Base-by-base conservation (phyloP, 495 filamentous ascomycete genomes). In the Hypoxylon fragiforme region DNA sequence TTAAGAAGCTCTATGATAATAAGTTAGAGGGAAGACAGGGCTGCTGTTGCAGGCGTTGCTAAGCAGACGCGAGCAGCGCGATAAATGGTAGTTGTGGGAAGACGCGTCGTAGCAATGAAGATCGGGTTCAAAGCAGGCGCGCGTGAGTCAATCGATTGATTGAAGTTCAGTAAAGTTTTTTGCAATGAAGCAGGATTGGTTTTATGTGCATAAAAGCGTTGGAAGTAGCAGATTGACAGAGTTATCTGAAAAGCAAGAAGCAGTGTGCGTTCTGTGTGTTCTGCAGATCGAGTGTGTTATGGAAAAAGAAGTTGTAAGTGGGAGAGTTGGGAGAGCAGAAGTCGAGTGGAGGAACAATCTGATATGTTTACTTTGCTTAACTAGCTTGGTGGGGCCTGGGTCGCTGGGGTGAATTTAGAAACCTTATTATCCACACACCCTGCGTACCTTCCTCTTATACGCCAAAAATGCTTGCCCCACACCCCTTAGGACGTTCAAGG, bases 71-170 rank as follows among this genome's bases (percentile, higher is more conserved):
- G 36, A 40, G n/a, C n/a, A n/a, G n/a, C 37, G 30, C 4, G 24
- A 28, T 28, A 9, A 9, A 30, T 37, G 14, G 31, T 13, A 12
- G 7, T 28, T 26, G 45, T 13, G 14, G 46, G 30, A 50, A 57
- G 46, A 57, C 54, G 54, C 54, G 54, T 57, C 54, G 44, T 22
- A 34, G 44, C 44, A 44, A 47, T 46, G 50, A 51, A 51, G n/a
- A 15, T 19, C 9, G 31, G 24, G 37, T 36, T 56, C 31, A 44
- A 55, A 19, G 57, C 36, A 52, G 47, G 42, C 14, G 50, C 47
- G 36, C 12, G 9, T 18, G 37, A 13, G 39, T 16, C 18, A 18
- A 44, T 53, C n/a, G 35, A 44, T 19, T 42, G 32, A 41, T 44
- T 34, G 3, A 34, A 9, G 13, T 42, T 26, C 14, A 28, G 45